phyloP scores from a whole-genome alignment of 2,329 filamentous ascomycete species.

The Botrytis fabae region DNA sequence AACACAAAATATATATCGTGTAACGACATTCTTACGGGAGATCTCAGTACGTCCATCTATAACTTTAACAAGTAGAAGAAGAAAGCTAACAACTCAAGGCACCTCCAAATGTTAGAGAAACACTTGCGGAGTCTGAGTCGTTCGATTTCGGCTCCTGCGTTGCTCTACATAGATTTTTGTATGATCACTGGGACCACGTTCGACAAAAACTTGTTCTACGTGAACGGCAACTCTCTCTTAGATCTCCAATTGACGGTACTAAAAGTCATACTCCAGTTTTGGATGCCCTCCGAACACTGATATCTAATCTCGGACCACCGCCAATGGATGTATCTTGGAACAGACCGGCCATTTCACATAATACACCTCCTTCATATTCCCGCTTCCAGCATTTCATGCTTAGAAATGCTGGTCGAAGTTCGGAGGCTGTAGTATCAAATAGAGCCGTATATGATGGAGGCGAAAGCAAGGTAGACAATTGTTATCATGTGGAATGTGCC shows the following conservation, averaged over 20 bases:
- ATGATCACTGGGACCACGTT: conserved; percentile 71
- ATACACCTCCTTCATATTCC: conserved; percentile 64
- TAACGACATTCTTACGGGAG: conserved; percentile 66
- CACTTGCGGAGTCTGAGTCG: conserved; percentile 48
- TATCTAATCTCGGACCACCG: conserved; percentile 66
- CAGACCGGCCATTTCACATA: conserved; percentile 62
- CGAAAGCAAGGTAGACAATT: conserved; percentile 58
- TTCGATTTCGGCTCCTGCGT: conserved; percentile 73
- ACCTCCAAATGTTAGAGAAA: conserved; percentile 50
- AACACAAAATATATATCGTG: conserved; percentile 65
- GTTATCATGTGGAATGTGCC: neutral
- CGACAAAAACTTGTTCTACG: conserved; percentile 62
- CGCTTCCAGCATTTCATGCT: conserved; percentile 74
- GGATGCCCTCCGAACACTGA: conserved; percentile 60
- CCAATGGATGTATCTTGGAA: conserved; percentile 70
- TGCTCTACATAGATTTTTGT: conserved; percentile 66
- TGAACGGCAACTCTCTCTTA: conserved; percentile 57
- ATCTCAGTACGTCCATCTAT: conserved; percentile 57
- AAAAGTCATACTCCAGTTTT: conserved; percentile 57
- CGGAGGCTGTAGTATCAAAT: conserved; percentile 63
- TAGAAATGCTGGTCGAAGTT: conserved; percentile 64
- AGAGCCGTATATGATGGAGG: conserved; percentile 70
- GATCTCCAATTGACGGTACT: conserved; percentile 54
- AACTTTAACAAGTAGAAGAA: neutral
- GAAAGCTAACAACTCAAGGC: conserved; percentile 42